These are phyloP conservation scores for Cetradonia linearis DNA, from an alignment of 495 filamentous ascomycete species.

Conservation along the genomic window DNA sequence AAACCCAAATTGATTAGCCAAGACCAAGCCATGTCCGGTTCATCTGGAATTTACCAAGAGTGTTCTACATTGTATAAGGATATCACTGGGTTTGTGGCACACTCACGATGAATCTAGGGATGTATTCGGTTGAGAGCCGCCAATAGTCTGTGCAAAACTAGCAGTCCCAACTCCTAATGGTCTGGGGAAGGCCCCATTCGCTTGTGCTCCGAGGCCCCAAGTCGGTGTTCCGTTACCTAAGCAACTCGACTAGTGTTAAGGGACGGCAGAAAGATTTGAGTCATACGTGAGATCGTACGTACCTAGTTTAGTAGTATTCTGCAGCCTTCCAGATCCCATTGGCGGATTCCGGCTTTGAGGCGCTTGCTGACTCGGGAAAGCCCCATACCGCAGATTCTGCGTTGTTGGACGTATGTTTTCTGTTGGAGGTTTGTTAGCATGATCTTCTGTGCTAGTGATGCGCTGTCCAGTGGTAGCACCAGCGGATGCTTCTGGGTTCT, in stretches of 20 bases:
- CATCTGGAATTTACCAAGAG: background rate
- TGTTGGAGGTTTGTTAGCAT: constrained; percentile 9
- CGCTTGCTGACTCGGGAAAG: constrained; percentile 42
- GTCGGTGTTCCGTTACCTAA: constrained; percentile 55
- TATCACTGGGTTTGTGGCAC: background rate
- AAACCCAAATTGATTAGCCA: constrained; percentile 22
- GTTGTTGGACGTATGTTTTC: constrained; percentile 11
- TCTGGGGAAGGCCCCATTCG: constrained; percentile 58
- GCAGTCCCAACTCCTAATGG: constrained; percentile 46
- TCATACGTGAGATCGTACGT: constrained; percentile 24
- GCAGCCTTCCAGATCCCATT: constrained; percentile 56
- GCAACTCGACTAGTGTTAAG: constrained; percentile 26
- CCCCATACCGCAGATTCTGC: constrained; percentile 17
- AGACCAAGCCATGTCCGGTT: background rate
- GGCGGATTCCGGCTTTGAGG: constrained; percentile 49
- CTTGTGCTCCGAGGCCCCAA: constrained; percentile 70
- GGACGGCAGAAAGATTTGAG: background rate
- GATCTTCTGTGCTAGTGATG: background rate
- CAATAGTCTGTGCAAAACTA: constrained; percentile 76
- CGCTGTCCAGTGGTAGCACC: background rate
- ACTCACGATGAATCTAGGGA: constrained; percentile 78
- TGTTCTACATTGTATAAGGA: background rate
- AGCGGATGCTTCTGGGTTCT: background rate
- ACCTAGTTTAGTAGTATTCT: constrained; percentile 64
- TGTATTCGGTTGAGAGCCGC: constrained; percentile 62